Evolutionary conservation across 108 stramenopile genomes (phyloP), one percentile per base, ranked within the genome.

Genomic region (Cyclotella sp.): DNA sequence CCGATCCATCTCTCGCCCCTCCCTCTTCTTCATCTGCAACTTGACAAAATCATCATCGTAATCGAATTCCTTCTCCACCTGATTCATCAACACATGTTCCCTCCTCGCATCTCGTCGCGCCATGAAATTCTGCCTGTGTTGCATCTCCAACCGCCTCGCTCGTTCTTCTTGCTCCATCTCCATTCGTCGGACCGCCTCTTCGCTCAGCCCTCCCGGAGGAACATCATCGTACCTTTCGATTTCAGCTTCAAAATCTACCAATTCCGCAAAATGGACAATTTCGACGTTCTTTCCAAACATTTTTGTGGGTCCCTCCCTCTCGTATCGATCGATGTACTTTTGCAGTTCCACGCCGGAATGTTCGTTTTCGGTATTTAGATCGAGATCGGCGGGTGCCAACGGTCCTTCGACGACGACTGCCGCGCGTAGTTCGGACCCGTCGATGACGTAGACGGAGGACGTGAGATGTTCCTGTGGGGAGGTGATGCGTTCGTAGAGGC

Each of bases 381-480:
- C 61, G 28, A 78, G 53, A 21, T 78, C 77, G 8, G 54, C 28
- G 26, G 76, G 77, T 18, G 91, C 90, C 16, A 95, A 65, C 14
- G 94, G 91, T 4, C 94, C 94, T 45, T 91, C 89, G 30, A 95
- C n/a, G 1, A 40, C 60, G 5, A 76, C 39, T 3, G 75, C 78
- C 11, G 90, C 91, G 43, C 71, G 84, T 16, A 95, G 73, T 67
- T 87, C 81, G 4, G 81, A 47, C 10, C 90, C 91, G 2, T 80
- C 81, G 12, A 90, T 43, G 68, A 95, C 84, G 61, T 91, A 91
- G 22, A 89, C 69, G 52, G 87, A 86, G 2, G 78, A 40, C 13
- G 94, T 95, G 2, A 92, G 66, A 15, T 71, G 47, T 79, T 92
- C 91, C 18, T 81, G 28, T 0, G 63, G 21, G 0, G n/a, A 39